These are phyloP conservation scores for Cubamyces sp. DNA, from an alignment of 768 basidiomycete genomes.

Conservation along the genomic window DNA sequence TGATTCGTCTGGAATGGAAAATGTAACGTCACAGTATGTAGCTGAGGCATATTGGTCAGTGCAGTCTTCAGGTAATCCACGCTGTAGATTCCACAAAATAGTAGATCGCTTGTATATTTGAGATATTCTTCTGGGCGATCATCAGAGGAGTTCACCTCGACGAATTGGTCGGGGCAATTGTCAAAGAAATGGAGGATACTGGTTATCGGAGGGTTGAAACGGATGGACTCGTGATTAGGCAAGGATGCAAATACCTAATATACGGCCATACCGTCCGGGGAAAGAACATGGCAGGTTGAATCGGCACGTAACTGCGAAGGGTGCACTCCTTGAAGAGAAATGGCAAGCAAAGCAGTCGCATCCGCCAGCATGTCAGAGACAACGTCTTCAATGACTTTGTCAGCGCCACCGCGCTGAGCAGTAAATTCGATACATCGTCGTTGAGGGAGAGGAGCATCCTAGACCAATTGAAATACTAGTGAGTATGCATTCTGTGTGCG, in stretches of 20 bases:
- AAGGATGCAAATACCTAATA: neutral
- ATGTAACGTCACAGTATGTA: neutral
- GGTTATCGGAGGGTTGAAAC: neutral
- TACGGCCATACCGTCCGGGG: neutral
- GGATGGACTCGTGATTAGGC: neutral
- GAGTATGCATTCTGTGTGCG: too few relatives aligned
- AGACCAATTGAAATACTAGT: too few relatives aligned
- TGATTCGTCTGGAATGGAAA: neutral
- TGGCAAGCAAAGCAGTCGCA: neutral
- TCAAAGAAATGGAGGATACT: neutral
- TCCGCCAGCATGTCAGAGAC: neutral
- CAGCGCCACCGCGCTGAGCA: neutral
- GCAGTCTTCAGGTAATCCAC: neutral
- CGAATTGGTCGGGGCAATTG: neutral
- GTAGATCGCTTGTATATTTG: neutral
- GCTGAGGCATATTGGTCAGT: neutral
- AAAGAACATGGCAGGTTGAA: neutral
- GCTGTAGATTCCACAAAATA: neutral
- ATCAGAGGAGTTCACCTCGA: too few relatives aligned
- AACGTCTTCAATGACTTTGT: neutral
- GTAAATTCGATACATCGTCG: neutral
- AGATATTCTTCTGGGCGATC: too few relatives aligned
- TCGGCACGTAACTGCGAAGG: neutral
- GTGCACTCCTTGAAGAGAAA: neutral
- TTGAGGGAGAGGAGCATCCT: neutral